phyloP scores from a whole-genome alignment of 768 basidiomycete species.

The Cubamyces lactineus region DNA sequence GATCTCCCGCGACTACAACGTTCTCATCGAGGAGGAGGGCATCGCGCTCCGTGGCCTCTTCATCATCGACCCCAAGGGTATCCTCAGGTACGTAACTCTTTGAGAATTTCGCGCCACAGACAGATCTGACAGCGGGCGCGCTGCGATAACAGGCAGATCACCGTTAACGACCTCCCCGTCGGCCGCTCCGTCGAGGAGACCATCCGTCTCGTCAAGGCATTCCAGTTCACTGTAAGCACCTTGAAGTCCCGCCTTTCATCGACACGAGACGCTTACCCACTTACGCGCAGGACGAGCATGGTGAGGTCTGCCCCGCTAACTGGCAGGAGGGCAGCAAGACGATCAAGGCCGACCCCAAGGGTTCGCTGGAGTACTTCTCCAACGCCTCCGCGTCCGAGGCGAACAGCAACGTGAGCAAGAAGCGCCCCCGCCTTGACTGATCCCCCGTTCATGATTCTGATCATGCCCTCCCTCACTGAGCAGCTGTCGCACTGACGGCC shows the following conservation, averaged over 20 bases:
- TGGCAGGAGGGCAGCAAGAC: slow-evolving; percentile 84
- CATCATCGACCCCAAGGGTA: slow-evolving; percentile 85
- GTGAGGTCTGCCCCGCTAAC: slow-evolving; percentile 92
- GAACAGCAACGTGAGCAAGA: slow-evolving; percentile 51
- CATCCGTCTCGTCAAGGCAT: slow-evolving; percentile 86
- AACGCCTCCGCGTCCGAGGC: slow-evolving; percentile 34
- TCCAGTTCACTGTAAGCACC: slow-evolving; percentile 78
- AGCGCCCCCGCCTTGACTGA: slow-evolving; percentile 61
- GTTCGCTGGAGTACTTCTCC: slow-evolving; percentile 74
- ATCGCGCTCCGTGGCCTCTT: slow-evolving; percentile 87
- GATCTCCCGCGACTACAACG: slow-evolving; percentile 85
- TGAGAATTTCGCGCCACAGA: background rate
- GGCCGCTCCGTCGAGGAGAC: slow-evolving; percentile 97
- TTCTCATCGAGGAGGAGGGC: slow-evolving; percentile 86
- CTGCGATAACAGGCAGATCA: slow-evolving; percentile 61
- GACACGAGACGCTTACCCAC: background rate
- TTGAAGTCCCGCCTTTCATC: background rate
- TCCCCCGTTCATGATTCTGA: slow-evolving; percentile 23
- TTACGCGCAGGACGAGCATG: slow-evolving; percentile 69
- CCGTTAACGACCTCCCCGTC: slow-evolving; percentile 90
- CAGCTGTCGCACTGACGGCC: slow-evolving; percentile 25
- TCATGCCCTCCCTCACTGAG: slow-evolving; percentile 24
- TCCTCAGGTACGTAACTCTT: slow-evolving; percentile 53
- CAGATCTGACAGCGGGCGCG: background rate
- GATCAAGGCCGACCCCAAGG: slow-evolving; percentile 79